Base-by-base conservation (phyloP, 1,139 yeast genomes). In the Diutina siamensis region DNA sequence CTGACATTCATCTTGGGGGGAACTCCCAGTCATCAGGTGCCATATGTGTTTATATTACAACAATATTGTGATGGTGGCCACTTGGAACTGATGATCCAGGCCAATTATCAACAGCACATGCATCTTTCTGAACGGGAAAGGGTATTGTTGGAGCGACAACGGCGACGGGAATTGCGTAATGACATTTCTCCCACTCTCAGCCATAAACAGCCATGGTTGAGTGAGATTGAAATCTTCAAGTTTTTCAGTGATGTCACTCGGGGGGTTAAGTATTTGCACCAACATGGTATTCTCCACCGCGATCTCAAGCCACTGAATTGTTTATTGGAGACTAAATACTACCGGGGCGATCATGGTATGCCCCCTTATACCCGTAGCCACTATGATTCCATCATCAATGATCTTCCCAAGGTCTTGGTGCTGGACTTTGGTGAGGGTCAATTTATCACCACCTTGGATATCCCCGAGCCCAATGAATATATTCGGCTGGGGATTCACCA, bases 341-440 rank as follows among this genome's bases (percentile, higher is more conserved):
- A 20, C 12, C 15, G 10, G 10, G 18, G 12, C 5, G 54, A 46
- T 18, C 34, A 46, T 32, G 45, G 50, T 42, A 5, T 22, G 48
- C 41, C 13, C 52, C 44, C 44, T 8, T 31, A 40, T 19, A 28
- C 35, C 4, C n/a, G 4, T 5, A 13, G n/a, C 4, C 32, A 52
- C 3, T 57, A 65, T 18, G 59, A 63, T 12, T 53, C 53, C 0
- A 61, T 59, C 2, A 52, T 63, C 1, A 51, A 55, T 2, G 52
- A 54, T 20, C 63, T 82, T 5, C 95, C 95, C 0, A 74, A 73
- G 20, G 76, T 85, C 0, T 68, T 86, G 18, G 92, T 88, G 10
- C 82, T 94, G 35, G 96, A 88, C 62, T 83, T 88, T 59, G 96
- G 97, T 2, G 96, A 88, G 59, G 86, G 94, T 3, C 86, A 84